Percentiles rank a stretch among this genome's conserved stretches.
These are phyloP conservation scores for Jasminum sambac DNA, from an alignment of 257 asterid genomes.

Conservation along the genomic window DNA sequence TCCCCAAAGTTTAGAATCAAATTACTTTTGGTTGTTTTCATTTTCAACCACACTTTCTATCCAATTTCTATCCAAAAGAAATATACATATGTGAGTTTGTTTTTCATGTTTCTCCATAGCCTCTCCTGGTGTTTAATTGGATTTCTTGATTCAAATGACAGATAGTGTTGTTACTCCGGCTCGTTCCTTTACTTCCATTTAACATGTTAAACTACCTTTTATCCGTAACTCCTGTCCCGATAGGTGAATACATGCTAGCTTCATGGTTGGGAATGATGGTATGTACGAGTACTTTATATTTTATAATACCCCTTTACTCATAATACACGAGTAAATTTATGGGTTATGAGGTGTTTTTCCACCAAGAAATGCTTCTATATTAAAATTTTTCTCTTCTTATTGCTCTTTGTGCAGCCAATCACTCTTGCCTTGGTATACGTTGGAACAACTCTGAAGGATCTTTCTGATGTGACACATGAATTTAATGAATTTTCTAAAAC, in stretches of 20 bases:
- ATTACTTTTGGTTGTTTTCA: no score
- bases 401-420: conserved; percentile 68
- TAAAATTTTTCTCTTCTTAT: neutral
- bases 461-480: conserved; percentile 97
- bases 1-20: no score
- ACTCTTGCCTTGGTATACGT: conserved; percentile 93
- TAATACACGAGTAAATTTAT: neutral
- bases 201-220: conserved; percentile 95
- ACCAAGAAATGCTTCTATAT: neutral
- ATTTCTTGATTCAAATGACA: conserved; percentile 35
- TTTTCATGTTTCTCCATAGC: no score
- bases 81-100: no score
- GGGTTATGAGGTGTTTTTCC: neutral
- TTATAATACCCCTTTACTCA: conserved; percentile 1
- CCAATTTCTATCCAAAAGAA: no score
- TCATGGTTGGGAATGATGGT: conserved; percentile 99
- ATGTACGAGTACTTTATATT: conserved; percentile 14
- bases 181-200: conserved; percentile 92
- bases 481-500: conserved; percentile 86
- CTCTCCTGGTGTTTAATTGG: no score
- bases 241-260: conserved; percentile 82
- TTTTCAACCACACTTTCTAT: no score
- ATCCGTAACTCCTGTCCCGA: conserved; percentile 90
- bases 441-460: conserved; percentile 96
- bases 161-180: conserved; percentile 94